Conservation (phyloP, 257 asterid species). For the Solanum sejunctum region DNA sequence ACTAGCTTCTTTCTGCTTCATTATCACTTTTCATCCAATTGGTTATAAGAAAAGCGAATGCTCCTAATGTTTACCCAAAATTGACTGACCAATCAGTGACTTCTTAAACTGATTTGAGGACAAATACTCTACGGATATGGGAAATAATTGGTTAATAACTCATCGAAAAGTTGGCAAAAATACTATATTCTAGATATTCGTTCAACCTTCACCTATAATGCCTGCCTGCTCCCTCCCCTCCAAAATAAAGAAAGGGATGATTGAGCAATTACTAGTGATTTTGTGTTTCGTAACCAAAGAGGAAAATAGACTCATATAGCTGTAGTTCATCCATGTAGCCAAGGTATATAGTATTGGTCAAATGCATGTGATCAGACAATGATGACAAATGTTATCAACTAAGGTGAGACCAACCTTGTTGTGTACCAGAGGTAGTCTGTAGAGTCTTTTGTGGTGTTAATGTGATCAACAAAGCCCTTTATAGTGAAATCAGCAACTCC, state of each 20-base stretch:
- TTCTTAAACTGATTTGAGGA: neutral
- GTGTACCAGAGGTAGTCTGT: slow-evolving; percentile 91
- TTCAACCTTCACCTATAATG: neutral
- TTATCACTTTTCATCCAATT: neutral
- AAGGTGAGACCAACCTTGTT: slow-evolving; percentile 44
- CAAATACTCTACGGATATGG: neutral
- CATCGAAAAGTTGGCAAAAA: neutral
- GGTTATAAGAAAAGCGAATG: neutral
- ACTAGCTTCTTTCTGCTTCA: neutral
- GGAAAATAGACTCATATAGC: neutral
- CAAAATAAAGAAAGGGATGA: neutral
- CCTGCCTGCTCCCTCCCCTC: neutral
- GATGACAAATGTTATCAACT: neutral
- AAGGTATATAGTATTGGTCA: neutral
- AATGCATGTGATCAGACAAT: neutral
- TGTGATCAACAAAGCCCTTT: slow-evolving; percentile 68
- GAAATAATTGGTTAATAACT: neutral
- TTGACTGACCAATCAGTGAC: neutral
- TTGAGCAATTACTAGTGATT: neutral
- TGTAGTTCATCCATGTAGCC: neutral
- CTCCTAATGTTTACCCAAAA: neutral
- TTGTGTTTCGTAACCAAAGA: neutral
- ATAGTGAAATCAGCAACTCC: slow-evolving; percentile 55
- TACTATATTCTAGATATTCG: neutral
- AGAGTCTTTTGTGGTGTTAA: slow-evolving; percentile 75